Evolutionary conservation across 371 early-diverging fungal species (phyloP), one percentile per base, ranked within the genome.

Genomic region (Rhizopus stolonifer): DNA sequence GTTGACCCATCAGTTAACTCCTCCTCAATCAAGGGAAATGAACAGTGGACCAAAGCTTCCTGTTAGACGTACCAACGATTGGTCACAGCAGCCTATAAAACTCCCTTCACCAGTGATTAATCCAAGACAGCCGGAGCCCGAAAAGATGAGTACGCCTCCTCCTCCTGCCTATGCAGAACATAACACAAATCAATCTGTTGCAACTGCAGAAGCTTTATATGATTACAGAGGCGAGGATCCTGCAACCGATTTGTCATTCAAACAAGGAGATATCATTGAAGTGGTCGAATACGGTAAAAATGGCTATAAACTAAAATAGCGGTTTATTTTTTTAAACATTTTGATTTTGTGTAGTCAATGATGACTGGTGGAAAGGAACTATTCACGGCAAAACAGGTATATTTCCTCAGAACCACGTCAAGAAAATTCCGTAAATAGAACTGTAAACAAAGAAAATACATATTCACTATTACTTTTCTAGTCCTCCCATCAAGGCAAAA

Each of bases 371-470:
- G 72, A 65, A 71, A 48, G 74, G 79, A 24, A 57, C 58, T 36
- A 50, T 74, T 8, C 51, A 74, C 42, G 74, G 72, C 7, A 65
- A 65, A 32, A 48, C 70, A 0, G 79, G 79, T 34, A 74, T 78
- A 29, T 78, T 78, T 60, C 79, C 79, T 34, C 70, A 72, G 45
- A 78, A 74, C 36, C 73, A 78, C 57, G 79, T 78, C 39, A 60
- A 71, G 22, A 72, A 70, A 25, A 47, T 70, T 48, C 31, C 60
- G 68, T 70, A 70, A 64, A 61, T n/a, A n/a, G 24, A 17, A 33
- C 11, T 10, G 25, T 39, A 23, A 33, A 40, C 45, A 44, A 13
- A 36, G 7, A 15, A 45, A 17, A 11, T 26, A 19, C 14, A 22
- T 15, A 17, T 24, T 23, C 26, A 18, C 7, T 40, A 2, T 24